These are phyloP conservation scores for Entomortierella chlamydospora DNA, from an alignment of 192 early-diverging fungal genomes.

Conservation along the genomic window DNA sequence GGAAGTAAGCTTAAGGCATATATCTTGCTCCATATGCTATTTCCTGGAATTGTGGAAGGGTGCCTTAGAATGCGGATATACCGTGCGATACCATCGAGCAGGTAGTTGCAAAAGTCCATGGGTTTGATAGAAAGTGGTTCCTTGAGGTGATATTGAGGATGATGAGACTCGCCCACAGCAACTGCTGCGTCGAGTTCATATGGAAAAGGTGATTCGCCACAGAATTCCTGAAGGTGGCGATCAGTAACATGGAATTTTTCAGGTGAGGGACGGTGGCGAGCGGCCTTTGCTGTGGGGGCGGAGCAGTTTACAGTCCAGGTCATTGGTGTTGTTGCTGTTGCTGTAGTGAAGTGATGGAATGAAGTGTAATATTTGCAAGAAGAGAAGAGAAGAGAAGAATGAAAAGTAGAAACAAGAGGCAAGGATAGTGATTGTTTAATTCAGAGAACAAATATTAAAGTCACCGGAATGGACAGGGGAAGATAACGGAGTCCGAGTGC, in stretches of 20 bases:
- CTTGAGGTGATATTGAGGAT: constrained; percentile 8
- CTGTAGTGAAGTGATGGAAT: background rate
- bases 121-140: constrained; percentile 14
- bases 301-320: constrained; percentile 18
- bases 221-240: constrained; percentile 38
- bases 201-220: background rate
- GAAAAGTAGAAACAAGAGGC: background rate
- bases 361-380: background rate
- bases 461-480: too few species aligned
- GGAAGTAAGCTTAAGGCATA: constrained; percentile 29
- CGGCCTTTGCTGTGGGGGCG: background rate
- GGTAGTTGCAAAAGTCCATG: constrained; percentile 16
- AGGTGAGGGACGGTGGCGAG: background rate
- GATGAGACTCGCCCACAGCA: too few species aligned
- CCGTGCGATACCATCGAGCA: background rate
- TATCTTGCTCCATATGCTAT: constrained; percentile 9
- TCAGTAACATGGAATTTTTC: constrained; percentile 7
- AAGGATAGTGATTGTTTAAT: background rate
- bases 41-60: constrained; percentile 27
- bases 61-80: constrained; percentile 12
- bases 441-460: too few species aligned
- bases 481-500: too few species aligned
- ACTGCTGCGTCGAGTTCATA: too few species aligned
- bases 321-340: constrained; percentile 4
- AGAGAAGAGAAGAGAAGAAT: background rate